Evolutionary conservation across 2,329 filamentous ascomycete species (phyloP), one percentile per base, ranked within the genome.

Genomic region (Pseudocercospora fijiensis): DNA sequence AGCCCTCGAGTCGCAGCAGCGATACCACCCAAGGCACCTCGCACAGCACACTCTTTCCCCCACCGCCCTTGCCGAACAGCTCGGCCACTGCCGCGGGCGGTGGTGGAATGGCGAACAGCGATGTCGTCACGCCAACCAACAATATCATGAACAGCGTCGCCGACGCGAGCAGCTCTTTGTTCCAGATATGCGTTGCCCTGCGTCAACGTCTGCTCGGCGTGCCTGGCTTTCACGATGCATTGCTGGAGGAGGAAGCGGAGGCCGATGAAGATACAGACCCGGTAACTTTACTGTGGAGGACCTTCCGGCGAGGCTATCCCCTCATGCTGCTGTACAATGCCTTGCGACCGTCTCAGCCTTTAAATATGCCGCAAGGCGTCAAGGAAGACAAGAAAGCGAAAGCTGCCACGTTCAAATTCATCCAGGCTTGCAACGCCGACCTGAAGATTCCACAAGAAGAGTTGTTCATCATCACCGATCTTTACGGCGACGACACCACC

Each of bases 81-180:
- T 65, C 67, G 41, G 62, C 60, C 65, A 65, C 67, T 61, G 51
- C 73, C 70, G 70, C 70, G 71, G 56, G 64, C 70, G 62, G 66
- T 76, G 53, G 49, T 49, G 66, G 60, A 57, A 78, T 78, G 16
- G 77, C 78, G 58, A 71, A 76, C 62, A 57, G 47, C 60, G 66
- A 87, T 52, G 86, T 86, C 65, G 85, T 93, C 66, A 81, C 91
- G 72, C 90, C 92, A 65, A 92, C 90, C 64, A 86, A 90, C 77
- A 97, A 96, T 78, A 96, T 99, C 77, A 96, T 99, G 83, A 99
- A 99, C 80, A 91, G 94, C 78, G 90, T 91, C 76, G 95, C 93
- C 76, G 93, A 96, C 76, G 93, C 95, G 69, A 91, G 91, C 61
- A 86, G 89, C 64, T 97, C 93, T 10, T 86, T 99, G 24, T 99